phyloP scores from a whole-genome alignment of 345 rosid genomes.

The Psidium friedrichsthalianum region DNA sequence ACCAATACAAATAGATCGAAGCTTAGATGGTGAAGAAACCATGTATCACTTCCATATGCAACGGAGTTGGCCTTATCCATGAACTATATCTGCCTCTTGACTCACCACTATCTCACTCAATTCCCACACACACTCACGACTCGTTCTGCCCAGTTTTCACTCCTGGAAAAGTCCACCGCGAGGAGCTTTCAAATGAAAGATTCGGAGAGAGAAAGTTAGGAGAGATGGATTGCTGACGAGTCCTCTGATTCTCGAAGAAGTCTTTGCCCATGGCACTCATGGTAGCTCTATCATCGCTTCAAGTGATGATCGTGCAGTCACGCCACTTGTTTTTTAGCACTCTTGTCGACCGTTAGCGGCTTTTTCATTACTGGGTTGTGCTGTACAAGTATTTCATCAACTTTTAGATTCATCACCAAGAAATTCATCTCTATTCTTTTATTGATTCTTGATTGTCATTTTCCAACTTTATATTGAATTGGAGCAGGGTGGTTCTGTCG shows the following conservation, averaged over 20 bases:
- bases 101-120: background rate
- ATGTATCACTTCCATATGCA: background rate
- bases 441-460: background rate
- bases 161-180: background rate
- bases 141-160: background rate
- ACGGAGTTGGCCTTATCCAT: no score
- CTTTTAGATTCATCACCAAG: background rate
- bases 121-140: background rate
- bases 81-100: background rate
- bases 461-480: background rate
- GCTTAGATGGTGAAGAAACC: background rate
- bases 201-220: background rate
- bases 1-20: background rate
- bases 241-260: background rate
- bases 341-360: constrained; percentile 26
- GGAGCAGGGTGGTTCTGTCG: no score
- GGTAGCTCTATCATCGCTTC: background rate
- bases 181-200: background rate
- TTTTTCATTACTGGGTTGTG: constrained; percentile 15
- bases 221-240: background rate
- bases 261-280: background rate
- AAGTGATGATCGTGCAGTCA: constrained; percentile 5
- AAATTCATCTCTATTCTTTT: background rate
- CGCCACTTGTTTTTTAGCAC: constrained; percentile 32
- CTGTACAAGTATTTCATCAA: constrained; percentile 2